Evolutionary conservation across 2,329 filamentous ascomycete genomes (phyloP).

Genomic region (Beauveria rudraprayagi): DNA sequence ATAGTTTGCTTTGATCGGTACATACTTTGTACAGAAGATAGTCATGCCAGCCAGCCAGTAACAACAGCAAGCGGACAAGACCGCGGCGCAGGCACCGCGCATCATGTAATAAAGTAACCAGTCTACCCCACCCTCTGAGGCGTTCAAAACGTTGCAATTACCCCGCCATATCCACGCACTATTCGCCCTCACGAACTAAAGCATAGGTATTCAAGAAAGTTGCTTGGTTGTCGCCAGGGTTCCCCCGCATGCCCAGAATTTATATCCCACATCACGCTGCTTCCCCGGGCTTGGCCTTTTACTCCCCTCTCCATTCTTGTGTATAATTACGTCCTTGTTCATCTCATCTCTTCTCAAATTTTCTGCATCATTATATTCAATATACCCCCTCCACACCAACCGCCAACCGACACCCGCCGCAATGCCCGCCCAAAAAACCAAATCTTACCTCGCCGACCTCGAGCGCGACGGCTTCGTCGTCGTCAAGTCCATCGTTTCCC

Average conservation of each 20-base stretch:
- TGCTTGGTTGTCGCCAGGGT: background rate
- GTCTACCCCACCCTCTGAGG: background rate
- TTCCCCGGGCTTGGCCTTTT: slow-evolving; percentile 3
- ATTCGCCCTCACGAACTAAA: no score
- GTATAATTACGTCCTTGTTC: background rate
- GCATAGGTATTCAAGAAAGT: no score
- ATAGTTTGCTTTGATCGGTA: no score
- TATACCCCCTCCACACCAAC: background rate
- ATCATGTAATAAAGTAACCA: no score
- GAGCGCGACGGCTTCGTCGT: slow-evolving; percentile 68
- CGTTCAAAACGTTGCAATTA: slow-evolving; percentile 8
- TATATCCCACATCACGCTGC: slow-evolving; percentile 5
- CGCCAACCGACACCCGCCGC: background rate
- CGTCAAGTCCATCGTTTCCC: slow-evolving; percentile 55
- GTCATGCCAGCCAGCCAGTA: no score
- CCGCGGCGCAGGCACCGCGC: no score
- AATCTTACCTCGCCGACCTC: slow-evolving; percentile 38
- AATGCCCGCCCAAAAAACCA: slow-evolving; percentile 16
- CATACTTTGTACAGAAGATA: no score
- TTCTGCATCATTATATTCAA: background rate
- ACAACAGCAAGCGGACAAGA: no score
- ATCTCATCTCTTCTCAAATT: background rate
- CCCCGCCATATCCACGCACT: background rate
- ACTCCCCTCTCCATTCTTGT: background rate
- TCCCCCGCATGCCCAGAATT: slow-evolving; percentile 4